Percentiles rank a stretch among this genome's conserved stretches.
Evolutionary conservation across 1,284 basidiomycete genomes (phyloP).

Genomic region (Mixia osmundae): DNA sequence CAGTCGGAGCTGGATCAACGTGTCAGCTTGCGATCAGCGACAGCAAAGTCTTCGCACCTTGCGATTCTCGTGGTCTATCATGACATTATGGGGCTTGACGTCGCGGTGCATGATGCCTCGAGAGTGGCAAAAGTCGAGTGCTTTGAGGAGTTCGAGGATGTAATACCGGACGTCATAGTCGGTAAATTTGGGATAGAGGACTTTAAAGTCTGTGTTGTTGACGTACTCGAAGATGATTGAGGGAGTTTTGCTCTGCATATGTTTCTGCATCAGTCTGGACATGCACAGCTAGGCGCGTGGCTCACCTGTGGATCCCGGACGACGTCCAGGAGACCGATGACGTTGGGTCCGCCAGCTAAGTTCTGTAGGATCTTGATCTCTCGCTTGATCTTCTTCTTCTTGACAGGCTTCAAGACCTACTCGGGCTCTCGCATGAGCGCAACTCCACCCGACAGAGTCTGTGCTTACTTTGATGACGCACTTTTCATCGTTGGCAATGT

Average conservation of each 20-base stretch:
- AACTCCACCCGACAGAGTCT: not conserved
- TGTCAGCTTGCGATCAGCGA: not conserved
- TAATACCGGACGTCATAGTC: conserved; percentile 92
- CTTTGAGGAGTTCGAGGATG: conserved; percentile 91
- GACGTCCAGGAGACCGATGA: conserved; percentile 68
- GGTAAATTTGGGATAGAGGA: conserved; percentile 79
- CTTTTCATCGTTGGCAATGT: conserved; percentile 76
- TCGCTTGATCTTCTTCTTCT: conserved; percentile 99
- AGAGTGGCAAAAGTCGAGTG: conserved; percentile 92
- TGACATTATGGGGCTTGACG: conserved; percentile 97
- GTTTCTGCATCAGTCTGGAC: too few relatives aligned
- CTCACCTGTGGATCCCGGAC: conserved; percentile 50
- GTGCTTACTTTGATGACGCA: conserved; percentile 95
- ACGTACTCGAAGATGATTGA: conserved; percentile 97
- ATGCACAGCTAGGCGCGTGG: not conserved
- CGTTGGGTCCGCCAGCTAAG: conserved; percentile 78
- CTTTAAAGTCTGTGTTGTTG: conserved; percentile 83
- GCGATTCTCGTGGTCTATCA: conserved; percentile 94
- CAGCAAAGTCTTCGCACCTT: conserved; percentile 33
- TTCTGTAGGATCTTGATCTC: conserved; percentile 99
- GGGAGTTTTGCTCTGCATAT: conserved; percentile 60
- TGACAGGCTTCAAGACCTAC: conserved; percentile 96
- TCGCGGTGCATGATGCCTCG: conserved; percentile 98
- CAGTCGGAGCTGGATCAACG: conserved; percentile 42
- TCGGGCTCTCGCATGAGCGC: too few relatives aligned